Conservation (phyloP, 768 basidiomycete genomes). For the Pleurotus ostreatus region DNA sequence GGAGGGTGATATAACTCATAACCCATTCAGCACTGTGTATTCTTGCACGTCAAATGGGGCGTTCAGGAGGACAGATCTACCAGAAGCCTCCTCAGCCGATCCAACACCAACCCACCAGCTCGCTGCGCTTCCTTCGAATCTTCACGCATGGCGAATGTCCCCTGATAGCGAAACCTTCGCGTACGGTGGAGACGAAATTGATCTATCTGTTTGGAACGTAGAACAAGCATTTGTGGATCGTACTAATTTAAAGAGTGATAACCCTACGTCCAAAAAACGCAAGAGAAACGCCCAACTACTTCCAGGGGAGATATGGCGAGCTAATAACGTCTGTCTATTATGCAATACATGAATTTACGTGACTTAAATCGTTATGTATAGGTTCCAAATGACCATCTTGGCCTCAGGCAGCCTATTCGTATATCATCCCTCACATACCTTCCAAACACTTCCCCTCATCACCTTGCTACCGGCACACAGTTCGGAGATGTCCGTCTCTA, state of each 20-base stretch:
- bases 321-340: slow-evolving; percentile 61
- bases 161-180: slow-evolving; percentile 53
- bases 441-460: slow-evolving; percentile 31
- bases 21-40: slow-evolving; percentile 40
- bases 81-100: slow-evolving; percentile 15
- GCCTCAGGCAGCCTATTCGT: slow-evolving; percentile 74
- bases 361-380: slow-evolving; percentile 19
- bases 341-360: not conserved
- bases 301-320: slow-evolving; percentile 78
- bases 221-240: slow-evolving; percentile 42
- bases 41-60: slow-evolving; percentile 79
- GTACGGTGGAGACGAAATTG: slow-evolving; percentile 86
- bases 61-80: slow-evolving; percentile 43
- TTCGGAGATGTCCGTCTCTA: slow-evolving; percentile 74
- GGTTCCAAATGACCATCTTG: slow-evolving; percentile 72
- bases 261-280: slow-evolving; percentile 42
- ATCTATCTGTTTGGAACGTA: slow-evolving; percentile 76
- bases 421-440: slow-evolving; percentile 68
- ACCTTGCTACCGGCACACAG: slow-evolving; percentile 69
- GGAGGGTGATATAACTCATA: not conserved
- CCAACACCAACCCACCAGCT: slow-evolving; percentile 19
- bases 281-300: slow-evolving; percentile 56
- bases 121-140: slow-evolving; percentile 58
- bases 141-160: slow-evolving; percentile 65
- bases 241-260: slow-evolving; percentile 23